phyloP scores from a whole-genome alignment of 306 rosid species.

The Sphenostylis stenocarpa region DNA sequence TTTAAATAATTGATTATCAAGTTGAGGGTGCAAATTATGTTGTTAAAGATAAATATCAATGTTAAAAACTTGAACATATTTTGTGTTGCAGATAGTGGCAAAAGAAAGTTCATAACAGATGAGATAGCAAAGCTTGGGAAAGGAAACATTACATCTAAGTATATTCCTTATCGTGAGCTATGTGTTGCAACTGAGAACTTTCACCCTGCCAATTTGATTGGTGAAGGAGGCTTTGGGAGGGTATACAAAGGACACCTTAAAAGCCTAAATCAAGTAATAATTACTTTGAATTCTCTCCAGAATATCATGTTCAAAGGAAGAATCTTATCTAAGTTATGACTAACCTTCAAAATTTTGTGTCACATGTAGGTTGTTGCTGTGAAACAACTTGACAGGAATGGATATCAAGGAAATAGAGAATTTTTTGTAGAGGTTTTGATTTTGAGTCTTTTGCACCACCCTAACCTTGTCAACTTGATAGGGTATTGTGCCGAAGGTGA shows the following conservation, averaged over 20 bases:
- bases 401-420: slow-evolving; percentile 93
- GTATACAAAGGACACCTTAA: slow-evolving; percentile 70
- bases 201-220: slow-evolving; percentile 58
- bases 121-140: slow-evolving; percentile 68
- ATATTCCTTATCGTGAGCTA: slow-evolving; percentile 57
- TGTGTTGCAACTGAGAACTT: slow-evolving; percentile 75
- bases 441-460: slow-evolving; percentile 82
- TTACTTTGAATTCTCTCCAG: slow-evolving; percentile 3
- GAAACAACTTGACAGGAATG: slow-evolving; percentile 94
- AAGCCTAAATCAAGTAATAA: slow-evolving; percentile 57
- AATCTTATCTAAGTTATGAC: background rate
- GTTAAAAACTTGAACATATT: background rate
- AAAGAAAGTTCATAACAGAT: slow-evolving; percentile 30
- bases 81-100: slow-evolving; percentile 31
- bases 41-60: background rate
- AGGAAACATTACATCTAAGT: slow-evolving; percentile 61
- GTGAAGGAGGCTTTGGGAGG: slow-evolving; percentile 95
- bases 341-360: background rate
- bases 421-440: slow-evolving; percentile 92
- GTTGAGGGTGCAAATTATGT: background rate
- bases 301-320: background rate
- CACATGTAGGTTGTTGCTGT: slow-evolving; percentile 69
- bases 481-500: slow-evolving; percentile 95
- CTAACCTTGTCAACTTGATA: slow-evolving; percentile 80
- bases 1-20: no score